Conservation (phyloP, 805 yeast species). For the Hanseniaspora vineae region DNA sequence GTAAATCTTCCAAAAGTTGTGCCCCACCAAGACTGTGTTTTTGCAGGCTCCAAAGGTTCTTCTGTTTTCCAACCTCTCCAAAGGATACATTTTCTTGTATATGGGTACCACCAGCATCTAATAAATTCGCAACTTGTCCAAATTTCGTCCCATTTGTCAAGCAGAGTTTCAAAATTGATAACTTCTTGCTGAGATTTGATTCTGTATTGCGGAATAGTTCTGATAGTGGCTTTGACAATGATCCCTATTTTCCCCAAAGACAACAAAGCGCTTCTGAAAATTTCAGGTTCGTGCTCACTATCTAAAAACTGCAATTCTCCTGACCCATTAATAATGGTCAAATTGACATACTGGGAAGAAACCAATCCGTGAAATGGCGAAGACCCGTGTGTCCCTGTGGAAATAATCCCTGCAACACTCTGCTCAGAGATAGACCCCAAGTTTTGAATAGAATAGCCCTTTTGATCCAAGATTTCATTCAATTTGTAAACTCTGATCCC, state of each 20-base stretch:
- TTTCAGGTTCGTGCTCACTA: constrained; percentile 43
- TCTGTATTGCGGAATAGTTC: constrained; percentile 76
- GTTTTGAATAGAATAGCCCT: constrained; percentile 74
- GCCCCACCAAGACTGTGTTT: constrained; percentile 77
- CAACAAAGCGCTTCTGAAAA: constrained; percentile 71
- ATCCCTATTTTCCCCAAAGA: constrained; percentile 89
- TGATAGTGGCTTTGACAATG: constrained; percentile 70
- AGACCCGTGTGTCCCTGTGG: constrained; percentile 96
- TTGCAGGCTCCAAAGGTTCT: constrained; percentile 42
- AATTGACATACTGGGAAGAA: constrained; percentile 71
- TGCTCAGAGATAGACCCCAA: constrained; percentile 91
- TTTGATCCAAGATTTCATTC: constrained; percentile 48
- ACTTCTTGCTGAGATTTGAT: constrained; percentile 73
- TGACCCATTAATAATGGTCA: constrained; percentile 60
- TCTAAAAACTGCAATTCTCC: constrained; percentile 49
- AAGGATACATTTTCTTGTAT: constrained; percentile 67
- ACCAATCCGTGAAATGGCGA: constrained; percentile 86
- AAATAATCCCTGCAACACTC: constrained; percentile 87
- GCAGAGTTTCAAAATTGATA: constrained; percentile 58
- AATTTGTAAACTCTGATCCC: constrained; percentile 72
- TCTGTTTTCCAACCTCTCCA: constrained; percentile 82
- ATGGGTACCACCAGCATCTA: constrained; percentile 97
- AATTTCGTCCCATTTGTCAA: constrained; percentile 59
- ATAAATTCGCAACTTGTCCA: constrained; percentile 89
- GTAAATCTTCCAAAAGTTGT: constrained; percentile 63